Conservation (phyloP, 768 basidiomycete genomes). For the Xerocomellus amylosporus region DNA sequence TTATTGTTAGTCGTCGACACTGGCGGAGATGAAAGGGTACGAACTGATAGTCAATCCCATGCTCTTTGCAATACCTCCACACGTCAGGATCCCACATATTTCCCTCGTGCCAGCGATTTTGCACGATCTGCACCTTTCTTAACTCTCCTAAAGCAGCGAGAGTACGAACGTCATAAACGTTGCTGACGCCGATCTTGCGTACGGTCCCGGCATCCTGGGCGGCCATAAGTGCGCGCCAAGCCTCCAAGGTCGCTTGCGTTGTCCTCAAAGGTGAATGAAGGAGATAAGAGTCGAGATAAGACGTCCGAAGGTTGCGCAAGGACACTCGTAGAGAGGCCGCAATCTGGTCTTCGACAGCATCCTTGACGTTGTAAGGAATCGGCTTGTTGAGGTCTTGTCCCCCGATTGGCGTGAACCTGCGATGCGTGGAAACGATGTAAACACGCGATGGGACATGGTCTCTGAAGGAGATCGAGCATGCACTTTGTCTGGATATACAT, state of each 20-base stretch:
- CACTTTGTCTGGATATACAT: slow-evolving; percentile 83
- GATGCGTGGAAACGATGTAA: background rate
- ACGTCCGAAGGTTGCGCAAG: slow-evolving; percentile 63
- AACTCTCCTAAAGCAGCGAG: slow-evolving; percentile 52
- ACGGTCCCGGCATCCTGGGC: slow-evolving; percentile 67
- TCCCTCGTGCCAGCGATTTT: slow-evolving; percentile 82
- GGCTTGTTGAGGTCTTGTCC: slow-evolving; percentile 73
- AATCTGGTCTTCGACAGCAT: slow-evolving; percentile 58
- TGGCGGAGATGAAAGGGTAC: slow-evolving; percentile 6
- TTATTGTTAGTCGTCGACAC: background rate
- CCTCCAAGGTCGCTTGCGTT: slow-evolving; percentile 57
- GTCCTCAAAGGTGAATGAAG: slow-evolving; percentile 73
- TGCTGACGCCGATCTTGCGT: slow-evolving; percentile 69
- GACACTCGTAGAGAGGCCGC: slow-evolving; percentile 59
- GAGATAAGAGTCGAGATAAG: slow-evolving; percentile 75
- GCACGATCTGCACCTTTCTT: slow-evolving; percentile 68
- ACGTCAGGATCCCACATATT: slow-evolving; percentile 74
- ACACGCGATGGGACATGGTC: background rate
- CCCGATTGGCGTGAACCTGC: slow-evolving; percentile 67
- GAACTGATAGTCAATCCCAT: slow-evolving; percentile 73
- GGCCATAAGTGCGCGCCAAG: slow-evolving; percentile 60
- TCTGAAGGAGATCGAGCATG: slow-evolving; percentile 4
- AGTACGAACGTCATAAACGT: slow-evolving; percentile 61
- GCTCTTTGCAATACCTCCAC: slow-evolving; percentile 57
- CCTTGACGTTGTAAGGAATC: slow-evolving; percentile 64